phyloP scores from a whole-genome alignment of 371 early-diverging fungal genomes.

The Actinomucor elegans region DNA sequence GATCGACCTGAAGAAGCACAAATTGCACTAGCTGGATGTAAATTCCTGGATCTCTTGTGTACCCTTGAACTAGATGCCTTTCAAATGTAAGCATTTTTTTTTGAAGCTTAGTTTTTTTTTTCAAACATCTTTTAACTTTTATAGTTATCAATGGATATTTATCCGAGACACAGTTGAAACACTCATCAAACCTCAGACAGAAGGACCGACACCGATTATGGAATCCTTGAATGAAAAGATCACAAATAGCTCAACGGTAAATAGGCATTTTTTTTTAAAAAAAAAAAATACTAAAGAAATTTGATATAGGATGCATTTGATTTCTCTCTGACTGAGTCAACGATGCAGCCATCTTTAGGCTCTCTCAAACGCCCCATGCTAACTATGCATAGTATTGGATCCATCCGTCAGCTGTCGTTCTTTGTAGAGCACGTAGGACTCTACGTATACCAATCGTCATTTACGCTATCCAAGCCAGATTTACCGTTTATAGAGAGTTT shows the following conservation, averaged over 20 bases:
- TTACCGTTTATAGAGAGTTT: conserved; percentile 72
- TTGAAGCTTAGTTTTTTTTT: not conserved
- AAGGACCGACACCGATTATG: conserved; percentile 53
- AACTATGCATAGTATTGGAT: conserved; percentile 65
- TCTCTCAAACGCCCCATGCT: conserved; percentile 72
- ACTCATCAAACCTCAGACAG: conserved; percentile 38
- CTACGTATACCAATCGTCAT: conserved; percentile 74
- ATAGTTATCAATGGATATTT: conserved; percentile 91
- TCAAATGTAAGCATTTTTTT: conserved; percentile 63
- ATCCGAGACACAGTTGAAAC: conserved; percentile 80
- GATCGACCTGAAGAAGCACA: conserved; percentile 70
- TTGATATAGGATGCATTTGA: conserved; percentile 14
- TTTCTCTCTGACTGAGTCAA: conserved; percentile 14
- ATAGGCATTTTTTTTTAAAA: not conserved
- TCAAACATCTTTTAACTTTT: not conserved
- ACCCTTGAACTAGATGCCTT: conserved; percentile 80
- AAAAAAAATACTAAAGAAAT: not conserved
- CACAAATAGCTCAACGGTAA: conserved; percentile 9
- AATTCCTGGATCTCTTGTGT: conserved; percentile 84
- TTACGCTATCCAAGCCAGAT: conserved; percentile 70
- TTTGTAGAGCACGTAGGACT: conserved; percentile 75
- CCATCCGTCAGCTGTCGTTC: conserved; percentile 69
- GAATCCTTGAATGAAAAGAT: conserved; percentile 57
- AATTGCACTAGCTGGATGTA: conserved; percentile 81
- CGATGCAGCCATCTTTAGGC: conserved; percentile 33